A percentile compares a stretch with the other conserved stretches of the same genome.
Conservation (phyloP, 2,329 filamentous ascomycete genomes). For the Cladosporium sp. region DNA sequence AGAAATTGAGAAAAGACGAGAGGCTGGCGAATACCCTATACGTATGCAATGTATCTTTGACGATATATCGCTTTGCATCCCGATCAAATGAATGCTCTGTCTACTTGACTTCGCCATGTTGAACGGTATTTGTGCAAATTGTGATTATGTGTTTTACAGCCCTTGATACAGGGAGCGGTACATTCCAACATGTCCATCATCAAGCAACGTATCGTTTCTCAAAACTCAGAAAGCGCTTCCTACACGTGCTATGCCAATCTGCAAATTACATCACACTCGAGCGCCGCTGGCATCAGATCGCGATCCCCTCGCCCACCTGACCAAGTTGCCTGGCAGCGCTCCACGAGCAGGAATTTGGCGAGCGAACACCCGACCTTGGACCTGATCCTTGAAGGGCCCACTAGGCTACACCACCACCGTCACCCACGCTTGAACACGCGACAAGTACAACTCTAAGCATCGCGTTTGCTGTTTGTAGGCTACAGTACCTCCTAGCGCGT, state of each 20-base stretch:
- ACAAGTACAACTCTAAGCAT: not conserved
- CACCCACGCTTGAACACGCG: not conserved
- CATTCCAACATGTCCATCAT: not conserved
- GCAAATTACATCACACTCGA: not conserved
- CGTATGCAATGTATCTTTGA: not conserved
- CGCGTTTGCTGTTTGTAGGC: constrained; percentile 8
- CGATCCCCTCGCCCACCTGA: not conserved
- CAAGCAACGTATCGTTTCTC: not conserved
- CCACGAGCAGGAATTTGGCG: constrained; percentile 6
- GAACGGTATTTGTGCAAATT: not conserved
- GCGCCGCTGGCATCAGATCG: not conserved
- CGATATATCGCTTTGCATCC: not conserved
- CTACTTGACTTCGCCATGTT: not conserved
- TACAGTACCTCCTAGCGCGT: not conserved
- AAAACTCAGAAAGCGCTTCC: not conserved
- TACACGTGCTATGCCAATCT: not conserved
- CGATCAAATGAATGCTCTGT: not conserved
- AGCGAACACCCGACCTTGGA: not conserved
- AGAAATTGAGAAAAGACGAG: not conserved
- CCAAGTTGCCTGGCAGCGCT: not conserved
- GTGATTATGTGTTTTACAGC: not conserved
- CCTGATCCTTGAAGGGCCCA: not conserved
- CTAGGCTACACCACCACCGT: not conserved
- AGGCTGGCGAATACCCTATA: constrained; percentile 6
- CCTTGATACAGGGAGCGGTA: not conserved